These are phyloP conservation scores for Penicillium canariense DNA, from an alignment of 495 filamentous ascomycete species.

Conservation along the genomic window DNA sequence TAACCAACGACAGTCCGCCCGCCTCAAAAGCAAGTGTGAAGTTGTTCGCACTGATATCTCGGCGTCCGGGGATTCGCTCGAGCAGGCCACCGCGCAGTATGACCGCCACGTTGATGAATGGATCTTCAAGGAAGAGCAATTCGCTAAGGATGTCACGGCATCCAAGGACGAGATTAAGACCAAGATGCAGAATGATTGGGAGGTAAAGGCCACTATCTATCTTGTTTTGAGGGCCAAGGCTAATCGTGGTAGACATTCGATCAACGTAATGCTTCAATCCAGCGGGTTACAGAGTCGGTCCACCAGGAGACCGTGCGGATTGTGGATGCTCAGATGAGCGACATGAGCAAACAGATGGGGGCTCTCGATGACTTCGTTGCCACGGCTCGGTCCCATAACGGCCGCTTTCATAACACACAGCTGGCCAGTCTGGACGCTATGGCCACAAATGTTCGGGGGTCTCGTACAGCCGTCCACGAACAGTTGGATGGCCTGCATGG, in stretches of 20 bases:
- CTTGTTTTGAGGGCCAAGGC: conserved; percentile 17
- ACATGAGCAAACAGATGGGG: conserved; percentile 82
- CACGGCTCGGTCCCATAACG: conserved; percentile 78
- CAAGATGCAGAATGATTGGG: conserved; percentile 86
- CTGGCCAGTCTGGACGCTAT: conserved; percentile 58
- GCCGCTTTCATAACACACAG: conserved; percentile 67
- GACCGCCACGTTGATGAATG: conserved; percentile 71
- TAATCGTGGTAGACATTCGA: conserved; percentile 61
- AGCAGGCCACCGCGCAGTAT: conserved; percentile 62
- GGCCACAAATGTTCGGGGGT: conserved; percentile 61
- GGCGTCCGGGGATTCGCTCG: conserved; percentile 60
- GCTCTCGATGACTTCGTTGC: conserved; percentile 88
- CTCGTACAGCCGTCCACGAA: conserved; percentile 64
- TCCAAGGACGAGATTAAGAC: conserved; percentile 74
- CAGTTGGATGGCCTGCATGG: conserved; percentile 61
- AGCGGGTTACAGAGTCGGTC: conserved; percentile 77
- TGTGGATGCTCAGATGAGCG: conserved; percentile 82
- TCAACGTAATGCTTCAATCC: conserved; percentile 74
- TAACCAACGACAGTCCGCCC: conserved; percentile 66
- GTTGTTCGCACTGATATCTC: conserved; percentile 59
- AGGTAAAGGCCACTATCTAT: conserved; percentile 47
- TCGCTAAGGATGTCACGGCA: conserved; percentile 66
- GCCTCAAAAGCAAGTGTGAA: conserved; percentile 63
- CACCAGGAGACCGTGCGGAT: conserved; percentile 90
- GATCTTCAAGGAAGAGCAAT: conserved; percentile 63